These are phyloP conservation scores for Beta macrorhiza DNA, from an alignment of 179 eudicot genomes.

Conservation along the genomic window DNA sequence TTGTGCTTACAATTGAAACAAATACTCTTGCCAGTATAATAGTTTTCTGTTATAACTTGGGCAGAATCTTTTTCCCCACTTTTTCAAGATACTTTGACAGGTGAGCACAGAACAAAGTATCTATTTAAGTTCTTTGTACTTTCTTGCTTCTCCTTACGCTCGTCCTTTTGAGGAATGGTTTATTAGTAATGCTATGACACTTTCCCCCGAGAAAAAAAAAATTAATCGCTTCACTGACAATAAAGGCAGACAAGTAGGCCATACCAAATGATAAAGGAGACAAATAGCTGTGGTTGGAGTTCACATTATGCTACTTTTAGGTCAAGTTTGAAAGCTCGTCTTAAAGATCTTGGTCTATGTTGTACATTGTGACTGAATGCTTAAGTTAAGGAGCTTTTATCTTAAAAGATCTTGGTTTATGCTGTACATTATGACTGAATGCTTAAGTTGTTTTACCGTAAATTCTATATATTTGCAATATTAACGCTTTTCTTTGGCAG, in stretches of 20 bases:
- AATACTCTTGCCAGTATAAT: neutral
- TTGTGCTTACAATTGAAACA: neutral
- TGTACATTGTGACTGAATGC: too few relatives aligned
- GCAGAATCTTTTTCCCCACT: neutral
- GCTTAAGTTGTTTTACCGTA: neutral
- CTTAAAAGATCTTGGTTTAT: too few relatives aligned
- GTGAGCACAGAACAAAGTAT: neutral
- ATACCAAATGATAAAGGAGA: neutral
- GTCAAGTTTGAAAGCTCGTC: neutral
- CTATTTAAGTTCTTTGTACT: neutral
- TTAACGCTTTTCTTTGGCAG: constrained; percentile 37
- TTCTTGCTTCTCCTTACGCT: neutral
- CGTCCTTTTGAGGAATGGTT: neutral
- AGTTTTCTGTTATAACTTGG: neutral
- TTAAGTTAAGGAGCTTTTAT: too few relatives aligned
- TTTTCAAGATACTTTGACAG: neutral
- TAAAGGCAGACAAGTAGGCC: neutral
- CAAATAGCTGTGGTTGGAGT: neutral
- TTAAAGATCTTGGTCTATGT: neutral
- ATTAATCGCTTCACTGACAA: neutral
- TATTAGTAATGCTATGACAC: neutral
- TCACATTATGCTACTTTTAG: neutral
- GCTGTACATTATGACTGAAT: neutral
- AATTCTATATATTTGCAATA: neutral
- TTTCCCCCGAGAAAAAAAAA: neutral